Conservation (phyloP, 306 rosid species). For the Calophaca sinica region DNA sequence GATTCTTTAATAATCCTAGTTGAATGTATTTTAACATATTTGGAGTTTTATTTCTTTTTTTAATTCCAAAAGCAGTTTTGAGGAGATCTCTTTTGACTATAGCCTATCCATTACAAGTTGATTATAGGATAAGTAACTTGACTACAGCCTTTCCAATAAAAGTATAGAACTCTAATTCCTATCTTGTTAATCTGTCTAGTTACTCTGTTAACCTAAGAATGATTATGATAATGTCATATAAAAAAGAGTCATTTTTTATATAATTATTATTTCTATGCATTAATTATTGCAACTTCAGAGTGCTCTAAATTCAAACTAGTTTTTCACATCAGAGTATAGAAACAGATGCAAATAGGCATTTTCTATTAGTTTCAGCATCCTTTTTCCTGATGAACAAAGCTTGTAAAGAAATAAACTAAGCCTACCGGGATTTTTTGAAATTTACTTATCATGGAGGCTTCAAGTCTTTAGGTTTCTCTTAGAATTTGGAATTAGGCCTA, state of each 20-base stretch:
- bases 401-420: not conserved
- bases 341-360: slow-evolving; percentile 20
- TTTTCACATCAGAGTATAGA: slow-evolving; percentile 36
- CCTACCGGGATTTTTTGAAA: slow-evolving; percentile 18
- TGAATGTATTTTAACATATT: slow-evolving; percentile 1
- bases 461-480: not conserved
- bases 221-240: slow-evolving; percentile 1
- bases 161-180: slow-evolving; percentile 11
- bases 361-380: slow-evolving; percentile 39
- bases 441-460: slow-evolving; percentile 23
- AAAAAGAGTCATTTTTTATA: not conserved
- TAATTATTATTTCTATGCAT: not conserved
- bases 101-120: slow-evolving; percentile 15
- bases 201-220: slow-evolving; percentile 18
- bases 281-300: slow-evolving; percentile 2
- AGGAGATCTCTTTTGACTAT: slow-evolving; percentile 23
- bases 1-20: not conserved
- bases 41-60: slow-evolving; percentile 6
- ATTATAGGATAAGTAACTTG: slow-evolving; percentile 21
- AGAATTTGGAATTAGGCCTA: too few species aligned
- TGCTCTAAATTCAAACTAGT: slow-evolving; percentile 14
- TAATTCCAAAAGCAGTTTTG: not conserved
- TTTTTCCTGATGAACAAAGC: slow-evolving; percentile 15
- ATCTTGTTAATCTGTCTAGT: not conserved
- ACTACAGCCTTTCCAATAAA: not conserved